Evolutionary conservation across 169 alveolate species (phyloP).

Genomic region (Plasmodium vinckei): DNA sequence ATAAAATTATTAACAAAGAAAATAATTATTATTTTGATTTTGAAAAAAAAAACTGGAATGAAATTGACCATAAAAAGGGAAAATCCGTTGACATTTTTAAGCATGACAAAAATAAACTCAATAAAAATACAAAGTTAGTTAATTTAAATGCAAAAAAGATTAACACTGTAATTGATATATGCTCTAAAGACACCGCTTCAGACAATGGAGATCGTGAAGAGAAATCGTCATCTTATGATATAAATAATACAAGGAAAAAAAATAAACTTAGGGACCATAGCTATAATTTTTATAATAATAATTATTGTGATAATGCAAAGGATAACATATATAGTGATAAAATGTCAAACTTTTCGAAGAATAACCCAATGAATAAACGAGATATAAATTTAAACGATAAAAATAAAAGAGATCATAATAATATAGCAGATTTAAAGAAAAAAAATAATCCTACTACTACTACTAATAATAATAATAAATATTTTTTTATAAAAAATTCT

Average conservation of each 20-base stretch:
- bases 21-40: constrained; percentile 72
- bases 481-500: constrained; percentile 63
- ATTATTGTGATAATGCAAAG: background rate
- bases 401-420: background rate
- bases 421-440: background rate
- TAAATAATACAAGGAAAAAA: background rate
- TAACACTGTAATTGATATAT: too few species aligned
- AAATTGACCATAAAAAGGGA: background rate
- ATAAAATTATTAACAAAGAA: constrained; percentile 31
- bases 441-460: background rate
- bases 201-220: background rate
- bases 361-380: background rate
- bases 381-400: background rate
- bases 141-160: too few species aligned
- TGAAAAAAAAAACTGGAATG: constrained; percentile 64
- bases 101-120: background rate
- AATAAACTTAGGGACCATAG: background rate
- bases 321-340: background rate
- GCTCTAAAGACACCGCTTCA: background rate
- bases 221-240: background rate
- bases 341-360: background rate
- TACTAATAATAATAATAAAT: constrained; percentile 11
- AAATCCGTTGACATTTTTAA: background rate
- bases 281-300: background rate
- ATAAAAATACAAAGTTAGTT: too few species aligned